A percentile compares a stretch with the other conserved stretches of the same genome.
Conservation (phyloP, 1,139 yeast species). For the Zygosaccharomyces sapae region DNA sequence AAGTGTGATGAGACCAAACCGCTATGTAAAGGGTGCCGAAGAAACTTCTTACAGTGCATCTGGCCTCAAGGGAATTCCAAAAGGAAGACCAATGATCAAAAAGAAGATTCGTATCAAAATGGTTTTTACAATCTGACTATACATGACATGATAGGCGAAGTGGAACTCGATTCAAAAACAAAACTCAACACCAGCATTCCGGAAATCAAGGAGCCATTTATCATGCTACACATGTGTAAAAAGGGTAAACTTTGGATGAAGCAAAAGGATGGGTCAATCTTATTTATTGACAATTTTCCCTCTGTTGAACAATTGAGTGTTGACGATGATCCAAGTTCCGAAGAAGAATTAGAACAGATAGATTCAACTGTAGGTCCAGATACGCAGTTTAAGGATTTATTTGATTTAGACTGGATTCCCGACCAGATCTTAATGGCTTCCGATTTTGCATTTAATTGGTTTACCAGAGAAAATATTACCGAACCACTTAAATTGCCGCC, state of each 20-base stretch:
- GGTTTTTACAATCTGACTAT: constrained; percentile 17
- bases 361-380: background rate
- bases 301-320: constrained; percentile 6
- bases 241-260: constrained; percentile 3
- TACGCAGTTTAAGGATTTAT: constrained; percentile 6
- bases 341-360: background rate
- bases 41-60: constrained; percentile 41
- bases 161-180: background rate
- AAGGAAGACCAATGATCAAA: background rate
- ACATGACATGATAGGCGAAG: constrained; percentile 10
- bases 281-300: constrained; percentile 6
- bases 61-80: constrained; percentile 38
- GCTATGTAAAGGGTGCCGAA: constrained; percentile 40
- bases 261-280: constrained; percentile 2
- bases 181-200: background rate
- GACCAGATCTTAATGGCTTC: constrained; percentile 8
- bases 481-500: background rate
- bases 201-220: background rate
- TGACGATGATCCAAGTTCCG: constrained; percentile 3
- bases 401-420: constrained; percentile 15
- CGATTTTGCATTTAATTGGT: constrained; percentile 8
- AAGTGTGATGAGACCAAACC: constrained; percentile 47
- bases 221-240: constrained; percentile 4
- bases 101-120: constrained; percentile 36
- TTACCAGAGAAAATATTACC: constrained; percentile 7